phyloP scores from a whole-genome alignment of 1,284 basidiomycete species.

The Malassezia dermatis region DNA sequence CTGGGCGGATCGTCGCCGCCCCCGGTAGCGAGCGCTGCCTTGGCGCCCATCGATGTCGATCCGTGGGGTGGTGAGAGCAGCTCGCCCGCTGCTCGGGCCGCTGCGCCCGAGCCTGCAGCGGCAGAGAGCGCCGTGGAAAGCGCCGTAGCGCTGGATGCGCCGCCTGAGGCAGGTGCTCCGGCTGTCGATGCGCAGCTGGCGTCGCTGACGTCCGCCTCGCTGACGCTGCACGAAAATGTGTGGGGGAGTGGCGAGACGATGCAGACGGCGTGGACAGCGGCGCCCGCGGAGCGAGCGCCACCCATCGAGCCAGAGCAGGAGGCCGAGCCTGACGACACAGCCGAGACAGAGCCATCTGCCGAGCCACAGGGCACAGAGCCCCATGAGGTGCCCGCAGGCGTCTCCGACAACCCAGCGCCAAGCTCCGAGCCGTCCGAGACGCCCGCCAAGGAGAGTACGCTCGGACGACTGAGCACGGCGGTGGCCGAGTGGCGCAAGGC shows the following conservation, averaged over 20 bases:
- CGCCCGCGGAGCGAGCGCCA: background rate
- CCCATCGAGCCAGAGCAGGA: no score
- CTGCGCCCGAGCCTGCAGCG: background rate
- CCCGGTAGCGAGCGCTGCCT: background rate
- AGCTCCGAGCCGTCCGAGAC: no score
- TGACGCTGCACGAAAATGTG: slow-evolving; percentile 13
- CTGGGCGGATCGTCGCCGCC: background rate
- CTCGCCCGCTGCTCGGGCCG: background rate
- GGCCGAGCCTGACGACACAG: no score
- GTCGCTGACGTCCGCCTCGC: slow-evolving; percentile 4
- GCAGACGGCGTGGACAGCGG: background rate
- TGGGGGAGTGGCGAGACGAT: slow-evolving; percentile 12
- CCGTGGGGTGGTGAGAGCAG: slow-evolving; percentile 2
- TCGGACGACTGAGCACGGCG: background rate
- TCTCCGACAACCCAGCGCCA: no score
- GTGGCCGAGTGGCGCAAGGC: slow-evolving; percentile 9
- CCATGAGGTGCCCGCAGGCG: no score
- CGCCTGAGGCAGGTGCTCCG: background rate
- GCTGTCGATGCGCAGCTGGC: slow-evolving; percentile 4
- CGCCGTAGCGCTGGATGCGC: background rate
- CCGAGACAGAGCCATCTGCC: no score
- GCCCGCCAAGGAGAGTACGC: background rate
- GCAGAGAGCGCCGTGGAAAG: background rate
- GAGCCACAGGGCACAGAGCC: no score
- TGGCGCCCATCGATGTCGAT: background rate